Base-by-base conservation (phyloP, 257 asterid species). In the Oldenlandia corymbosa region DNA sequence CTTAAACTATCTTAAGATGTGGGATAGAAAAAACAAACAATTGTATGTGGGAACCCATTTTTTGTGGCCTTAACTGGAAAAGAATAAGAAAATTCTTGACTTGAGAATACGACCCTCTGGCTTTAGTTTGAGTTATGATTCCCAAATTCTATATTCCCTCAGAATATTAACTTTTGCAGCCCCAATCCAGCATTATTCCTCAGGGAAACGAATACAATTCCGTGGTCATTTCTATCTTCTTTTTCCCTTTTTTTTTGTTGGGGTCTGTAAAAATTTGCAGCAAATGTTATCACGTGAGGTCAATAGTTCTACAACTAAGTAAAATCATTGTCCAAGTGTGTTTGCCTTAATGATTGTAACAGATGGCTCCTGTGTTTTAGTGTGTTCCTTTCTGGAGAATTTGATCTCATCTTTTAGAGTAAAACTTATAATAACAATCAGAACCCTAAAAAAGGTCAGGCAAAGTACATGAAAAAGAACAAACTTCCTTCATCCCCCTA, bases 61-160 rank as follows among this genome's bases (percentile, higher is more conserved):
- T 81, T 80, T 43, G 90, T 78, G 90, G 94, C 78, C 78, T 82
- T 32, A 63, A 79, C 68, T 72, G 74, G 83, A 60, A 79, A 79
- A 69, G 79, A 79, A 75, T 73, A 77, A 75, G 58, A 41, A 79
- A 75, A 80, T 82, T 81, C 94, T 83, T 83, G 94, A 74, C 94
- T 84, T 80, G 87, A 69, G 82, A 85, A 85, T 82, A 80, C 68
- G 71, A 68, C 80, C 66, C 78, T 80, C 69, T 72, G 73, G 68
- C 86, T 78, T 69, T 77, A 69, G 68, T 72, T 71, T 75, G 84
- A 78, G 91, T 84, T 79, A 74, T 76, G 84, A 84, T 85, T 84
- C 86, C 73, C 55, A 82, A 48, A 80, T 81, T 76, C 90, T 82
- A 78, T 82, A n/a, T n/a, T n/a, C n/a, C 79, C 82, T 83, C 51